Evolutionary conservation across 2,329 filamentous ascomycete genomes (phyloP).

Genomic region (Scedosporium aurantiacum): DNA sequence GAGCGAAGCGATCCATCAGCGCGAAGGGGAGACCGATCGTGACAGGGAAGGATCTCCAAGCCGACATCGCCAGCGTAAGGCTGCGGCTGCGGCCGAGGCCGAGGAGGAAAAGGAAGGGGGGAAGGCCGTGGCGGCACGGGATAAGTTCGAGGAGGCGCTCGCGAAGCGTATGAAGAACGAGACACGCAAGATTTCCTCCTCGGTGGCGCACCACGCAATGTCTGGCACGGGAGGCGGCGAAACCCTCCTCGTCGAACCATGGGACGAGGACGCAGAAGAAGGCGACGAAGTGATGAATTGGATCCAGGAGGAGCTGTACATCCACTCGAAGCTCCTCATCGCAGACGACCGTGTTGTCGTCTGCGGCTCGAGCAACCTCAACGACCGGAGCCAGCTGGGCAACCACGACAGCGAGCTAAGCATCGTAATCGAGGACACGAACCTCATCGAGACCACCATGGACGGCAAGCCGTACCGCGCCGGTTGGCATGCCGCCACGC

Average conservation of each 20-base stretch:
- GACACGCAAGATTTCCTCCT: constrained; percentile 25
- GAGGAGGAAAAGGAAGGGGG: constrained; percentile 35
- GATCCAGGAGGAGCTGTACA: constrained; percentile 92
- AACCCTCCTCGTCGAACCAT: constrained; percentile 56
- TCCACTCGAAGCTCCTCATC: constrained; percentile 85
- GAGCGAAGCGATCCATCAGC: constrained; percentile 58
- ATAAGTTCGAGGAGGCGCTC: constrained; percentile 39
- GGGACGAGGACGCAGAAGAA: constrained; percentile 59
- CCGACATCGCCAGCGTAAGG: constrained; percentile 14
- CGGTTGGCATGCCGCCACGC: constrained; percentile 69
- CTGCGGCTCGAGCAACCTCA: constrained; percentile 82
- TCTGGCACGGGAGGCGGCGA: constrained; percentile 35
- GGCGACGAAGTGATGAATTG: constrained; percentile 76
- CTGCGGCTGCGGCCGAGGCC: constrained; percentile 16
- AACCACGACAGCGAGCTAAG: constrained; percentile 85
- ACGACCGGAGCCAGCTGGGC: constrained; percentile 80
- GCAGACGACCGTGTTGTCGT: constrained; percentile 78
- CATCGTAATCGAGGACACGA: constrained; percentile 79
- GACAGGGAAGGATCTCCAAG: constrained; percentile 34
- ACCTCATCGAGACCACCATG: constrained; percentile 62
- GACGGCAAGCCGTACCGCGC: constrained; percentile 66
- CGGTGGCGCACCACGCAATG: constrained; percentile 74
- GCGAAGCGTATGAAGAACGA: constrained; percentile 24
- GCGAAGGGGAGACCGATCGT: constrained; percentile 27
- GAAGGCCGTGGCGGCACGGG: constrained; percentile 35